A percentile compares a stretch with the other conserved stretches of the same genome.
Evolutionary conservation across 2,329 filamentous ascomycete genomes (phyloP).

Genomic region (Fusarium coicis): DNA sequence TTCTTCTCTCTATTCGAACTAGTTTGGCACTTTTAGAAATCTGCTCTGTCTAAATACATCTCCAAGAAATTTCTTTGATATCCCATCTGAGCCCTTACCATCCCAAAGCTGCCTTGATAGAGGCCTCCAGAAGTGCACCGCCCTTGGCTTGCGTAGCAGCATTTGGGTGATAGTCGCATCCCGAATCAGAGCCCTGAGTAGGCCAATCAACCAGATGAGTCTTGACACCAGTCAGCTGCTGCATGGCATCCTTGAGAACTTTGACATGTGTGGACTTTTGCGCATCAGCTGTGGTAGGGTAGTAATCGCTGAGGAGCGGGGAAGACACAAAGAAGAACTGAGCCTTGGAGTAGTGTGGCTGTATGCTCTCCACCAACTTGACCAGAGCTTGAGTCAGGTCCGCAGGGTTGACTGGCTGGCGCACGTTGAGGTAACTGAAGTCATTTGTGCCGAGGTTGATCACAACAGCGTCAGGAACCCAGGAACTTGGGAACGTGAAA

Average conservation of each 20-base stretch:
- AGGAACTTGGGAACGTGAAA: conserved; percentile 50
- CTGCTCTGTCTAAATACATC: background rate
- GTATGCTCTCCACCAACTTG: conserved; percentile 39
- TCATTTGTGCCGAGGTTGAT: conserved; percentile 59
- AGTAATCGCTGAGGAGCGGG: conserved; percentile 54
- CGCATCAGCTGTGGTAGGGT: conserved; percentile 49
- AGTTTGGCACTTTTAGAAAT: background rate
- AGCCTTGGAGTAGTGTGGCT: conserved; percentile 50
- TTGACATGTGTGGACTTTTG: conserved; percentile 52
- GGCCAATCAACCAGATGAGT: conserved; percentile 56
- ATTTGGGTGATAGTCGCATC: conserved; percentile 57
- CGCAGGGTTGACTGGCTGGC: conserved; percentile 44
- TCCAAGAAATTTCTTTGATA: no score
- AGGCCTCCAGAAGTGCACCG: conserved; percentile 44
- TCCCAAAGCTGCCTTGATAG: conserved; percentile 35
- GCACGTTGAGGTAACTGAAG: conserved; percentile 50
- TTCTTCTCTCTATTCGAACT: background rate
- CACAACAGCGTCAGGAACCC: conserved; percentile 51
- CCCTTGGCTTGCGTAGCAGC: conserved; percentile 50
- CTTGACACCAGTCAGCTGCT: conserved; percentile 44
- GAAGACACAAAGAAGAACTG: conserved; percentile 54
- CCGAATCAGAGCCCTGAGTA: conserved; percentile 52
- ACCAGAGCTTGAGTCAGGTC: conserved; percentile 44
- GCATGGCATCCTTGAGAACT: conserved; percentile 50
- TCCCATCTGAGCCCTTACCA: background rate